Conservation (phyloP, 768 basidiomycete species). For the Collybia mongolica region DNA sequence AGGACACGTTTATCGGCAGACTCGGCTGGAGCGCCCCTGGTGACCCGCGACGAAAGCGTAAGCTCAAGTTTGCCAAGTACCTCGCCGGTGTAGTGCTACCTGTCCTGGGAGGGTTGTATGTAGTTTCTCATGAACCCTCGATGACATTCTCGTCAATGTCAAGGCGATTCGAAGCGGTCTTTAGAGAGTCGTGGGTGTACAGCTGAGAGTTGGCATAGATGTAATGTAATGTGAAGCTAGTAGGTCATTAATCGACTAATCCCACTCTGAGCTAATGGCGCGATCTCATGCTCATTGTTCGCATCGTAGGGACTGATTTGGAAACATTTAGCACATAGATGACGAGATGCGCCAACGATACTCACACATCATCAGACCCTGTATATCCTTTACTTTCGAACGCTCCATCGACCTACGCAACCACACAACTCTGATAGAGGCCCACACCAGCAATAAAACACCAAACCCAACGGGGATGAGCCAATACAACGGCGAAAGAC, state of each 20-base stretch:
- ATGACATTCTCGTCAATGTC: conserved; percentile 51
- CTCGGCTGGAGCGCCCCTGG: conserved; percentile 4
- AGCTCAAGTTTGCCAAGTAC: conserved; percentile 25
- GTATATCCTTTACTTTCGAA: conserved; percentile 60
- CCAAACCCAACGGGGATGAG: conserved; percentile 65
- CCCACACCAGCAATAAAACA: conserved; percentile 51
- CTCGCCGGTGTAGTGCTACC: conserved; percentile 42
- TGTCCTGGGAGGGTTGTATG: conserved; percentile 53
- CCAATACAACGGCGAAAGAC: conserved; percentile 65
- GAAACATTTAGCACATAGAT: conserved; percentile 8
- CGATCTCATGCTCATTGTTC: conserved; percentile 61
- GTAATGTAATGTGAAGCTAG: not conserved
- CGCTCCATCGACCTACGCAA: conserved; percentile 55
- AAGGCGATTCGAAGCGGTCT: conserved; percentile 51
- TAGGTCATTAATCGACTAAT: not conserved
- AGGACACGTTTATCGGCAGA: conserved; percentile 17
- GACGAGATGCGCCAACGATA: conserved; percentile 12
- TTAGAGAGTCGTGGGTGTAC: conserved; percentile 45
- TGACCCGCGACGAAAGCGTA: conserved; percentile 13
- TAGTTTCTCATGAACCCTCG: conserved; percentile 56
- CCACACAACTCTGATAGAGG: conserved; percentile 56
- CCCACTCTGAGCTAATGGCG: conserved; percentile 12
- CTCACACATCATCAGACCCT: conserved; percentile 72
- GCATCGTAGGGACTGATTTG: conserved; percentile 57
- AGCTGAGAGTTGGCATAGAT: conserved; percentile 19